Base-by-base conservation (phyloP, 306 rosid genomes). In the Quercus berberidifolia region DNA sequence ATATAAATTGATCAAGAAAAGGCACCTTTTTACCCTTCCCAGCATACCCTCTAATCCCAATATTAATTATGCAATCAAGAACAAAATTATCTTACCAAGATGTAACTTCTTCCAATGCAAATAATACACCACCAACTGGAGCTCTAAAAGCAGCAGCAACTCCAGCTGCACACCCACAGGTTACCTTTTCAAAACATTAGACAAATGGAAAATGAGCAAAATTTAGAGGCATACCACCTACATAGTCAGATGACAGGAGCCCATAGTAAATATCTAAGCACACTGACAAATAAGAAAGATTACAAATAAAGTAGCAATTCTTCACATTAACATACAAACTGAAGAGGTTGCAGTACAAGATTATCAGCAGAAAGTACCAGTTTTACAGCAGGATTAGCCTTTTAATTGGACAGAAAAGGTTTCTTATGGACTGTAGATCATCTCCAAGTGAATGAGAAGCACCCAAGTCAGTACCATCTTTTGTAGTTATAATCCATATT, bases 91-190 rank as follows among this genome's bases (percentile, higher is more conserved):
- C 72, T 83, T 90, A 95, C 99, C 99, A 95, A 63, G 99, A 95
- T 60, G 99, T 92, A 78, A 93, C 98, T 88, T 95, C 99, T 84
- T 95, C 99, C 86, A 95, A 74, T 57, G 99, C 99, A 90, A 95
- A 95, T 85, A 95, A 86, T 33, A 95, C 99, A 73, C 99, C 99
- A 57, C 99, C 99, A 72, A 95, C 97, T 1, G 99, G 99, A 83
- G 99, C 99, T 88, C 99, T 90, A 83, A 95, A 95, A 80, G 99
- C 97, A 67, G 99, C 99, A 74, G 98, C 97, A 68, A 95, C 97
- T 81, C 99, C 98, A 76, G 99, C 97, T 76, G 99, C 99, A 86
- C 97, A 95, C 49, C 99, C 99, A 89, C 99, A 95, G 73, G 99
- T 95, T 74, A 94, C 98, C 98, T 94, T 90, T 79, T 81, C 83